These are phyloP conservation scores for Pleomassaria siparia DNA, from an alignment of 2,329 filamentous ascomycete genomes.

Conservation along the genomic window DNA sequence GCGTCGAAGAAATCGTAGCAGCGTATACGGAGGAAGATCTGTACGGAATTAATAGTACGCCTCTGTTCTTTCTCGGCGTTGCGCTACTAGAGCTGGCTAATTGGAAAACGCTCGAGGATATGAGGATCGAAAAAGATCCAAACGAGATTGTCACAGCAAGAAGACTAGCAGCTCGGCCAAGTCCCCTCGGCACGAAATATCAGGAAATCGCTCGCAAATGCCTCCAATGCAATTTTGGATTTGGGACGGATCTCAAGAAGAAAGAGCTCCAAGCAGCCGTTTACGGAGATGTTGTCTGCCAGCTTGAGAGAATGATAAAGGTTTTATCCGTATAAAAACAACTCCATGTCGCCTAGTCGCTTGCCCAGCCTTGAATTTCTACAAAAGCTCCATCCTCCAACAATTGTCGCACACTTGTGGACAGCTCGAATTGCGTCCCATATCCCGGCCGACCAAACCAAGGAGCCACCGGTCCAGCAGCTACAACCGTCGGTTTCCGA, in stretches of 20 bases:
- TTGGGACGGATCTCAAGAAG: conserved; percentile 21
- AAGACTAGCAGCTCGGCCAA: conserved; percentile 16
- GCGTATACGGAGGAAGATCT: conserved; percentile 15
- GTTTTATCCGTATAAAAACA: not conserved
- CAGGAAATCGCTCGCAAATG: conserved; percentile 14
- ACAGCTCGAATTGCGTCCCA: not conserved
- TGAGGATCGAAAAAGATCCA: conserved; percentile 17
- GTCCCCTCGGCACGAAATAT: conserved; percentile 15
- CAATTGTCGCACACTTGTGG: not conserved
- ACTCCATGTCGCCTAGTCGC: too few species aligned
- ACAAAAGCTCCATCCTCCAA: not conserved
- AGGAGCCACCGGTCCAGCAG: not conserved
- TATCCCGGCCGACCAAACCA: not conserved
- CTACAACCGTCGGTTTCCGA: not conserved
- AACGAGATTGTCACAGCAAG: conserved; percentile 24
- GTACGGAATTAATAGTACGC: conserved; percentile 26
- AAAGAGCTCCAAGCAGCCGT: conserved; percentile 25
- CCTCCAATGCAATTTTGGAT: conserved; percentile 17
- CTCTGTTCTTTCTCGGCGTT: conserved; percentile 27
- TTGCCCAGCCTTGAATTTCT: not conserved
- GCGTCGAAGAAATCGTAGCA: conserved; percentile 8
- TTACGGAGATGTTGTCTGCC: conserved; percentile 26
- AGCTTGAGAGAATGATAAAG: conserved; percentile 20
- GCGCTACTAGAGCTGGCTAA: conserved; percentile 28
- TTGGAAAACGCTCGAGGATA: conserved; percentile 22